Conservation (phyloP, 495 filamentous ascomycete genomes). For the Trichoderma asperelloides region DNA sequence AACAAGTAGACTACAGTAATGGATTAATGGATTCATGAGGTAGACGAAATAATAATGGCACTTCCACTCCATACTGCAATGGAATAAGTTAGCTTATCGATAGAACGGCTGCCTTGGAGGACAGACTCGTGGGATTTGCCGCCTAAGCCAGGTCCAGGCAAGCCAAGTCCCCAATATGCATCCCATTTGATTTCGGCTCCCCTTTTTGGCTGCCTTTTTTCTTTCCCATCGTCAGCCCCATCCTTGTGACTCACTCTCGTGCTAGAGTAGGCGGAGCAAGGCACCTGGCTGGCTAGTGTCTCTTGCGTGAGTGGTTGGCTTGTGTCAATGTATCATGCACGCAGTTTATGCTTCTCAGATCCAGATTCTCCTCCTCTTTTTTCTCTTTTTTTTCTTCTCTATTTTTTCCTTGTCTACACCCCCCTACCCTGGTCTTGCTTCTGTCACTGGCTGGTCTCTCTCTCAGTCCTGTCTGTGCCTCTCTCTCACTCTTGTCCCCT, state of each 20-base stretch:
- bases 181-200: neutral
- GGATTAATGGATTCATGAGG: neutral
- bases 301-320: neutral
- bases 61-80: neutral
- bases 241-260: constrained; percentile 4
- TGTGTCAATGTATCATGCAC: neutral
- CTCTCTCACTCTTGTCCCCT: no score
- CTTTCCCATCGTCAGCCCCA: neutral
- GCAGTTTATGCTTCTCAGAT: constrained; percentile 5
- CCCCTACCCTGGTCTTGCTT: neutral
- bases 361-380: neutral
- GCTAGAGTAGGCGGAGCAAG: neutral
- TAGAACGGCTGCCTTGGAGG: neutral
- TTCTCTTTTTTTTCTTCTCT: no score
- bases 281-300: neutral
- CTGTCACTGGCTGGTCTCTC: no score
- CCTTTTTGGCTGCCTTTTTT: neutral
- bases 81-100: neutral
- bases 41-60: no score
- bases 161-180: neutral
- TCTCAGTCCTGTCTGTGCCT: no score
- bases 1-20: neutral
- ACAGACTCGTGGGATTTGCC: neutral
- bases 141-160: neutral
- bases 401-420: neutral